phyloP scores from a whole-genome alignment of 192 early-diverging fungal genomes.

The Polychytrium aggregatum region DNA sequence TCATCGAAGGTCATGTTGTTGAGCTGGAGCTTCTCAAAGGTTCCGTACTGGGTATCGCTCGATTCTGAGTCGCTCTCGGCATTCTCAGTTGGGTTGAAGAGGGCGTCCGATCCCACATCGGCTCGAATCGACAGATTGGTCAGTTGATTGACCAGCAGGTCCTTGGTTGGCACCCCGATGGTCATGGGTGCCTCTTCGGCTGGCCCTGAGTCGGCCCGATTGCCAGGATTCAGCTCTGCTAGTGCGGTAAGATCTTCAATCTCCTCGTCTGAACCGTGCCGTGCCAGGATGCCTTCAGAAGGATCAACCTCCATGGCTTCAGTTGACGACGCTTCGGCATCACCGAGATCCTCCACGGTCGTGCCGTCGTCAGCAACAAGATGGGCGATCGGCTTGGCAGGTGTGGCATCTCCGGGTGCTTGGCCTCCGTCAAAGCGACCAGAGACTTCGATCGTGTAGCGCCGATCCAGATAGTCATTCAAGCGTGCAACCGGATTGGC shows the following conservation, averaged over 20 bases:
- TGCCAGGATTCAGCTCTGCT: too few species aligned
- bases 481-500: slow-evolving; percentile 13
- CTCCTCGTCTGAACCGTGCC: too few species aligned
- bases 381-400: neutral
- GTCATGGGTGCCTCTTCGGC: slow-evolving; percentile 6
- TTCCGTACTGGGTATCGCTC: neutral
- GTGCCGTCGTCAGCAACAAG: slow-evolving; percentile 1
- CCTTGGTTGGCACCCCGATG: neutral
- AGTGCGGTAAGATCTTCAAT: too few species aligned
- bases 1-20: slow-evolving; percentile 19
- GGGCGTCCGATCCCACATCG: neutral
- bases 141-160: slow-evolving; percentile 1
- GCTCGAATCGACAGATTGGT: slow-evolving; percentile 3
- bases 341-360: neutral
- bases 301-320: neutral
- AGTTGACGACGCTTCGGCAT: neutral
- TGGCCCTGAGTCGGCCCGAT: slow-evolving; percentile 2
- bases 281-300: neutral
- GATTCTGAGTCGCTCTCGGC: slow-evolving; percentile 3
- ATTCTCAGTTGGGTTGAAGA: slow-evolving; percentile 1
- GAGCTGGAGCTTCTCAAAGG: slow-evolving; percentile 1
- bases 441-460: slow-evolving; percentile 19
- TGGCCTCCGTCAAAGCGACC: neutral
- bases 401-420: neutral
- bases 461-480: slow-evolving; percentile 12